These are phyloP conservation scores for Schoenoplectus triqueter DNA, from an alignment of 202 grass and related monocot species.

Conservation along the genomic window DNA sequence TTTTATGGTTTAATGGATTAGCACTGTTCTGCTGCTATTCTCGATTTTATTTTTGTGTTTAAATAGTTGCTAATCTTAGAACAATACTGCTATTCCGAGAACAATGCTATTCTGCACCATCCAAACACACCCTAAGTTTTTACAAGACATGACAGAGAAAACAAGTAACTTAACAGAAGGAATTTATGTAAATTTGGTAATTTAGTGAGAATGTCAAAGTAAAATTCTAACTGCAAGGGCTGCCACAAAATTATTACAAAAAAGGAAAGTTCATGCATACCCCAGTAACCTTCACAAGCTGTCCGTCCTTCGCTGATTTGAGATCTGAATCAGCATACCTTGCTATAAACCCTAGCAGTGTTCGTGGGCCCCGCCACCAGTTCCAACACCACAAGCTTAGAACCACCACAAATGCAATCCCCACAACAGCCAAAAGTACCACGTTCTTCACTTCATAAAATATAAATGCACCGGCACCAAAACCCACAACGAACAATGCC, in stretches of 20 bases:
- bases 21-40: no score
- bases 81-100: no score
- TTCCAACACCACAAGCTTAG: constrained; percentile 33
- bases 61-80: no score
- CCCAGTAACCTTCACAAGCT: constrained; percentile 41
- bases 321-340: constrained; percentile 41
- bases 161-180: neutral
- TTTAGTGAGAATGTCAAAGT: neutral
- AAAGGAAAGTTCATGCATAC: constrained; percentile 26
- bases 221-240: neutral
- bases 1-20: no score
- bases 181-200: constrained; percentile 14
- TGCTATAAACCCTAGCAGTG: constrained; percentile 29
- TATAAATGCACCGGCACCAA: constrained; percentile 24
- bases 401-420: constrained; percentile 15
- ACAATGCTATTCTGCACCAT: no score
- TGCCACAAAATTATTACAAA: constrained; percentile 1
- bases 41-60: no score
- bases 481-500: constrained; percentile 24
- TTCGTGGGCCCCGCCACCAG: constrained; percentile 29
- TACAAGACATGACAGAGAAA: neutral
- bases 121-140: neutral
- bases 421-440: constrained; percentile 15
- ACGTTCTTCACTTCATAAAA: constrained; percentile 30
- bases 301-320: constrained; percentile 34